Percentiles rank a stretch among this genome's conserved stretches.
Conservation (phyloP, 2,329 filamentous ascomycete species). For the Talaromyces sp. region DNA sequence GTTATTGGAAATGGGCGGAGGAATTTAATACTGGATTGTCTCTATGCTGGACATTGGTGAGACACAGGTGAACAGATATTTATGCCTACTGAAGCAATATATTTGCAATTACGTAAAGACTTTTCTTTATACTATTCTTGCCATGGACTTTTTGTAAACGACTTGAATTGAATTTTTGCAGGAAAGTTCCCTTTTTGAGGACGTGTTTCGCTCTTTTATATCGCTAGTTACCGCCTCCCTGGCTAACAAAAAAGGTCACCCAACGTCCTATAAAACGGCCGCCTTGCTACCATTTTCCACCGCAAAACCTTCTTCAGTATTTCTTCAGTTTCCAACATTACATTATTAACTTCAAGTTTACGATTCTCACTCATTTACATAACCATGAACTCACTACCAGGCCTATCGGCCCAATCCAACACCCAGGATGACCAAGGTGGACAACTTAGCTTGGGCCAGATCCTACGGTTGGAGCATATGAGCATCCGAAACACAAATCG, state of each 20-base stretch:
- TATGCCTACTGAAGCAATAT: neutral
- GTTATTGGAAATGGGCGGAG: neutral
- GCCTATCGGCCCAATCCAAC: too few species aligned
- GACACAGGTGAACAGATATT: neutral
- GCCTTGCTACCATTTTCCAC: too few species aligned
- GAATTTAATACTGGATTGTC: neutral
- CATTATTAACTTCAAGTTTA: neutral
- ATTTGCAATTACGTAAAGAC: neutral
- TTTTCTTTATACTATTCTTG: too few species aligned
- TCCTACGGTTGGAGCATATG: too few species aligned
- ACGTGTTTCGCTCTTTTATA: neutral
- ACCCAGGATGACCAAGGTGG: too few species aligned
- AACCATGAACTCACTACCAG: neutral
- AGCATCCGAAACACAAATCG: too few species aligned
- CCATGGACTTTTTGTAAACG: neutral
- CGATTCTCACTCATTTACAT: neutral
- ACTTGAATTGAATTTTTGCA: too few species aligned
- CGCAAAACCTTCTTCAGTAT: too few species aligned
- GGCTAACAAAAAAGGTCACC: neutral
- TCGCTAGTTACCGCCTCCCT: neutral
- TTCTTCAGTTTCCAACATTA: too few species aligned
- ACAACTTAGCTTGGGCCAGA: too few species aligned
- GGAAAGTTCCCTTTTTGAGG: neutral
- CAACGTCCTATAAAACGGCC: neutral
- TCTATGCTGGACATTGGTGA: neutral